Evolutionary conservation across 1,284 basidiomycete genomes (phyloP).

Genomic region (Phylloporus gajari): DNA sequence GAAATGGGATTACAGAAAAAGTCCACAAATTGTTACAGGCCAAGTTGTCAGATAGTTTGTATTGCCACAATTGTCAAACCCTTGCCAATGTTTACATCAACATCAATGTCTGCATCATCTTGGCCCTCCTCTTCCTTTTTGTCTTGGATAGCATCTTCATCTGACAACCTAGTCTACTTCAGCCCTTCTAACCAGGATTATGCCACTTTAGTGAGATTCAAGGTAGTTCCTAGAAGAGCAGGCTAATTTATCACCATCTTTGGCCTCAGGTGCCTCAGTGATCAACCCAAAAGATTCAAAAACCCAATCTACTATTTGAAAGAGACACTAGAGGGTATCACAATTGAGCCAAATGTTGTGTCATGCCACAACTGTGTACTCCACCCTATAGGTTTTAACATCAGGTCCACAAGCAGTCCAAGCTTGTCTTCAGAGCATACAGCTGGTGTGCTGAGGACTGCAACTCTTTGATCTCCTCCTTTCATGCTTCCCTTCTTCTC

Average conservation of each 20-base stretch:
- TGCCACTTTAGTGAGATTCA: slow-evolving; percentile 73
- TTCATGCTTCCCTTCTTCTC: slow-evolving; percentile 80
- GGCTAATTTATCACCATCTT: slow-evolving; percentile 79
- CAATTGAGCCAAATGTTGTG: slow-evolving; percentile 40
- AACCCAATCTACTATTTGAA: slow-evolving; percentile 86
- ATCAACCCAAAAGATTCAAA: slow-evolving; percentile 85
- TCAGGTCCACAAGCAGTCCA: slow-evolving; percentile 83
- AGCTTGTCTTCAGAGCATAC: slow-evolving; percentile 83
- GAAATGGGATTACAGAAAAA: slow-evolving; percentile 81
- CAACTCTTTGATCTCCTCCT: slow-evolving; percentile 79
- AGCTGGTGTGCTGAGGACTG: slow-evolving; percentile 80
- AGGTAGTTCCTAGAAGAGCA: slow-evolving; percentile 70
- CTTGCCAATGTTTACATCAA: slow-evolving; percentile 45
- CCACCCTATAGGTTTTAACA: slow-evolving; percentile 82
- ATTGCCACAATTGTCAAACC: slow-evolving; percentile 56
- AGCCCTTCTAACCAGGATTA: slow-evolving; percentile 55
- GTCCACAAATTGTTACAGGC: slow-evolving; percentile 87
- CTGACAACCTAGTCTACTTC: slow-evolving; percentile 29
- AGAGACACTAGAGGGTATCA: slow-evolving; percentile 51
- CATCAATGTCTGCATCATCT: slow-evolving; percentile 41
- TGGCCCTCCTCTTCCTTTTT: slow-evolving; percentile 50
- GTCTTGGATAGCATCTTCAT: slow-evolving; percentile 36
- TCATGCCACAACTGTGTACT: slow-evolving; percentile 40
- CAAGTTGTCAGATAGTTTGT: slow-evolving; percentile 81
- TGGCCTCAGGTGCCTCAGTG: slow-evolving; percentile 83